Conservation (phyloP, 768 basidiomycete genomes). For the Tricholoma bakamatsutake region DNA sequence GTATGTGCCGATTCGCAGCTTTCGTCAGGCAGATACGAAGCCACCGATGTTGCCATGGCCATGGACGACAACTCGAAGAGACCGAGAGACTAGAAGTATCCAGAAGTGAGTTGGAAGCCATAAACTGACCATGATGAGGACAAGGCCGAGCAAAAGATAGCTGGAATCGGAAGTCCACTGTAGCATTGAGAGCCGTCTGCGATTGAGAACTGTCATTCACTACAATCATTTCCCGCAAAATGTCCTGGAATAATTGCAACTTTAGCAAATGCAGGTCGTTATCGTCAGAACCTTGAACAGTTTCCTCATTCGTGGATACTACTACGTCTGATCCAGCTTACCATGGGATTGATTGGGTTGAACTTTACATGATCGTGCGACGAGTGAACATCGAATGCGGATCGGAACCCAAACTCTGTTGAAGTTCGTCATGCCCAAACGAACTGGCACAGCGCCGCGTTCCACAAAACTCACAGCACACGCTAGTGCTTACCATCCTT, state of each 20-base stretch:
- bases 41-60: conserved; percentile 38
- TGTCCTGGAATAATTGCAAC: conserved; percentile 24
- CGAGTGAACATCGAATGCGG: too few relatives aligned
- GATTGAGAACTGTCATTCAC: too few relatives aligned
- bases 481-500: conserved; percentile 37
- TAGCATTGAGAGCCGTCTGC: too few relatives aligned
- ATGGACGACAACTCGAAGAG: conserved; percentile 28
- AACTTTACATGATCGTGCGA: too few relatives aligned
- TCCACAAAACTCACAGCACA: conserved; percentile 29
- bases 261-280: conserved; percentile 32
- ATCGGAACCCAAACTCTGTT: not conserved
- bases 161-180: too few relatives aligned
- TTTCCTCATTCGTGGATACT: not conserved
- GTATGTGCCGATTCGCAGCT: too few relatives aligned
- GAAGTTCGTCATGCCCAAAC: conserved; percentile 5
- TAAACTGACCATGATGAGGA: conserved; percentile 25
- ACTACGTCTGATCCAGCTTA: not conserved
- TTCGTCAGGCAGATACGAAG: too few relatives aligned
- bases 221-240: too few relatives aligned
- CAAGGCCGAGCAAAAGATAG: conserved; percentile 28
- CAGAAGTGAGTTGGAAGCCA: conserved; percentile 27
- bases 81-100: conserved; percentile 23
- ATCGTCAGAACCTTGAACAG: not conserved
- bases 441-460: conserved; percentile 14
- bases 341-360: not conserved